phyloP scores from a whole-genome alignment of 192 early-diverging fungal genomes.

The Coemansia biformis region DNA sequence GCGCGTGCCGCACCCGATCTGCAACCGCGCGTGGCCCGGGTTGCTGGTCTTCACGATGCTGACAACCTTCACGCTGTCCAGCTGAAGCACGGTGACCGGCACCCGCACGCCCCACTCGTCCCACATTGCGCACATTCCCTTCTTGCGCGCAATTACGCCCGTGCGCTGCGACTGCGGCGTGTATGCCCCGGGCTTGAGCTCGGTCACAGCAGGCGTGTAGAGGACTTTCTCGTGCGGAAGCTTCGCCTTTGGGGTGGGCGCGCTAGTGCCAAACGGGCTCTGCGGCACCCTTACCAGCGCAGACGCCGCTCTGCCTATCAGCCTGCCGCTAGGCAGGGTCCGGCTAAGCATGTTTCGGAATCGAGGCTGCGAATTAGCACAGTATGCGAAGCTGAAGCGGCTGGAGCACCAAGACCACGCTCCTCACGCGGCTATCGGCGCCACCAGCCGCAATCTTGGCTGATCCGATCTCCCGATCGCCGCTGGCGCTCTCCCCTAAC shows the following conservation, averaged over 20 bases:
- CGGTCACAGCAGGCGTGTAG: constrained; percentile 22
- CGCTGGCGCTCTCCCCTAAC: too few species aligned
- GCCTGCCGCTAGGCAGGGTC: background rate
- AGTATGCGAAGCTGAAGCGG: too few species aligned
- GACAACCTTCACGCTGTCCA: constrained; percentile 66
- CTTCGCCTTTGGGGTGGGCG: constrained; percentile 17
- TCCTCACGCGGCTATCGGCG: too few species aligned
- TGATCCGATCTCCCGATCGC: too few species aligned
- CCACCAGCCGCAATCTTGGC: too few species aligned
- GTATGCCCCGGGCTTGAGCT: constrained; percentile 33
- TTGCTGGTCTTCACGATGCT: constrained; percentile 51
- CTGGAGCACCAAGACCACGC: too few species aligned
- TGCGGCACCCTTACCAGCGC: background rate
- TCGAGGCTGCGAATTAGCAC: too few species aligned
- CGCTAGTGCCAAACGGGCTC: constrained; percentile 21
- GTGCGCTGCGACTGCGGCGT: constrained; percentile 57
- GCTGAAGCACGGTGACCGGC: constrained; percentile 80
- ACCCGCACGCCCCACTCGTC: constrained; percentile 87
- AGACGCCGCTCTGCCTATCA: background rate
- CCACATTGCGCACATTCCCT: constrained; percentile 94
- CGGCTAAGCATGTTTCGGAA: constrained; percentile 16
- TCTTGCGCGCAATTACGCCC: constrained; percentile 83
- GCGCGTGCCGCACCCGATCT: constrained; percentile 62
- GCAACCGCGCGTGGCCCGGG: constrained; percentile 44
- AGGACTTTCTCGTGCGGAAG: constrained; percentile 41